Base-by-base conservation (phyloP, 169 alveolate genomes). In the Eimeria tenella region DNA sequence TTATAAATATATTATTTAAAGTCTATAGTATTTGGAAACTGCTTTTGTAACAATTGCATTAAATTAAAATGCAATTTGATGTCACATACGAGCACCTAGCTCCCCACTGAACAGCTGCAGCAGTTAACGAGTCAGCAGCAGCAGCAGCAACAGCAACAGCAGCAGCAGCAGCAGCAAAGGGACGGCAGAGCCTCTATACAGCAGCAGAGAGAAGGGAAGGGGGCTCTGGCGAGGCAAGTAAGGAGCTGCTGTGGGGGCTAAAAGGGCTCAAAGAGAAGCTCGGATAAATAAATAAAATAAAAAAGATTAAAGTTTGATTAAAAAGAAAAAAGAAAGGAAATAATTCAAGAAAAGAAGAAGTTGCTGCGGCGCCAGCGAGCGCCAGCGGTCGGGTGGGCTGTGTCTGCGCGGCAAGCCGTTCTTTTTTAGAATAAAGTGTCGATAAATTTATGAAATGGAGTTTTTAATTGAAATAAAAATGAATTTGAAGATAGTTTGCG, bases 111-210 rank as follows among this genome's bases (percentile, higher is more conserved):
- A 11, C 53, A n/a, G 82, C 82, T 10, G 82, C 82, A 71, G 82
- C 82, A 71, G 82, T 10, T n/a, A 31, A 7, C 23, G 1, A 19
- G 23, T 25, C 55, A 23, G 55, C 17, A 21, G 10, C 82, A 21
- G 11, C 55, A 71, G 82, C 82, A 71, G 82, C 82, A 31, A 55
- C 82, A 71, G 82, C 82, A 21, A 1, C 82, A 25, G 55, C 82
- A 71, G 82, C 82, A 71, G 82, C 82, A 71, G 82, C 82, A 71
- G 52, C 82, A 71, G 82, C 82, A 25, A 21, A 25, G 23, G 82
- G 42, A 31, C 0, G 42, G 4, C 42, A 31, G 42, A 31, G 42
- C 42, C 42, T 31, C 4, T 31, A 31, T 31, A 31, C 4, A 31
- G 42, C 0, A 31, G 42, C 2, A 31, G 42, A 31, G 42, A 31